These are phyloP conservation scores for Sarcomyxa edulis DNA, from an alignment of 768 basidiomycete genomes.

Conservation along the genomic window DNA sequence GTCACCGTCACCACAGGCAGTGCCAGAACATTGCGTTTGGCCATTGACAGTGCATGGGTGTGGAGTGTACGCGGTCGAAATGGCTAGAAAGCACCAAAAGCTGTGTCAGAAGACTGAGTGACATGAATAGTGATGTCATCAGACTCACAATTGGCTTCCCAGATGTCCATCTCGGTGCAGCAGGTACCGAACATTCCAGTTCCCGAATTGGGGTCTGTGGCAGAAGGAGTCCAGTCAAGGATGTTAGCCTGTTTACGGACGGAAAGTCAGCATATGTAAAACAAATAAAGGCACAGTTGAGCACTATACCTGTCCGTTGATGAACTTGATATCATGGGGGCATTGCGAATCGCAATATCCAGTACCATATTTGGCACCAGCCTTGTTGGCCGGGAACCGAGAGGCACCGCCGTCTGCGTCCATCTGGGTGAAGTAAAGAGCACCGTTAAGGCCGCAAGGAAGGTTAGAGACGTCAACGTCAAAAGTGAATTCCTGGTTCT, in stretches of 20 bases:
- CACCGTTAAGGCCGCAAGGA: too few relatives aligned
- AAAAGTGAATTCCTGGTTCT: conserved; percentile 42
- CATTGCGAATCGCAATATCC: conserved; percentile 28
- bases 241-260: conserved; percentile 27
- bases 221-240: conserved; percentile 25
- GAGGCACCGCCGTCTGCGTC: conserved; percentile 35
- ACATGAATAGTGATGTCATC: conserved; percentile 36
- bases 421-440: conserved; percentile 44
- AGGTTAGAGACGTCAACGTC: conserved; percentile 41
- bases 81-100: too few relatives aligned
- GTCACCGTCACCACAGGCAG: conserved; percentile 19
- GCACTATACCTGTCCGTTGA: conserved; percentile 38
- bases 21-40: conserved; percentile 29
- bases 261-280: background rate
- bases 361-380: conserved; percentile 26
- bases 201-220: conserved; percentile 28
- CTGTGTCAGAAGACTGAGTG: too few relatives aligned
- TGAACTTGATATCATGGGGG: conserved; percentile 43
- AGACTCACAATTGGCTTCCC: conserved; percentile 35
- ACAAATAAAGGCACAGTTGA: conserved; percentile 20
- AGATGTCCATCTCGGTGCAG: conserved; percentile 37
- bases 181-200: conserved; percentile 30
- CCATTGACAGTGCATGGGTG: conserved; percentile 33
- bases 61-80: conserved; percentile 32
- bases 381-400: conserved; percentile 33